phyloP scores from a whole-genome alignment of 2,329 filamentous ascomycete genomes.

The Pseudopyrenochaeta lycopersici region DNA sequence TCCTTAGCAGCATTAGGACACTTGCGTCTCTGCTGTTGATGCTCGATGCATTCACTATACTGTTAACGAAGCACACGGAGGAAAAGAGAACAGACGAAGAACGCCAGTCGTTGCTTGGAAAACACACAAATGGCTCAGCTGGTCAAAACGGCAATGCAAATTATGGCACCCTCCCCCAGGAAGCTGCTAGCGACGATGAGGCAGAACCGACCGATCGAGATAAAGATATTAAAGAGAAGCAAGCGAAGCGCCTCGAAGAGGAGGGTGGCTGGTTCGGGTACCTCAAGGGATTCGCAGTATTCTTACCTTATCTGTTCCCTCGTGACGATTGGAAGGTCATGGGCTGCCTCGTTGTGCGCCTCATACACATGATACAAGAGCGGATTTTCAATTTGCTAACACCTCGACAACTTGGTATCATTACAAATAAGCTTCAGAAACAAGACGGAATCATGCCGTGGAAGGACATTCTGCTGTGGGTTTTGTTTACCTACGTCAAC shows the following conservation, averaged over 20 bases:
- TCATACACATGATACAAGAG: slow-evolving; percentile 71
- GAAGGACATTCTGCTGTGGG: slow-evolving; percentile 62
- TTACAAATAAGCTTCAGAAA: slow-evolving; percentile 73
- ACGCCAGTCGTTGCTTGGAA: slow-evolving; percentile 65
- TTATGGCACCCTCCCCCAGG: slow-evolving; percentile 46
- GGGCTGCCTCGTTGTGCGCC: slow-evolving; percentile 71
- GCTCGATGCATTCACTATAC: slow-evolving; percentile 39
- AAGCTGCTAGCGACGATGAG: slow-evolving; percentile 45
- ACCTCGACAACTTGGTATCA: slow-evolving; percentile 81
- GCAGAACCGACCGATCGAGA: slow-evolving; percentile 61
- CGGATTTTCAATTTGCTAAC: slow-evolving; percentile 80
- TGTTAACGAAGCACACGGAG: slow-evolving; percentile 34
- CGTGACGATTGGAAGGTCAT: slow-evolving; percentile 72
- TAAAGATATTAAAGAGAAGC: slow-evolving; percentile 63
- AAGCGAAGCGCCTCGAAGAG: slow-evolving; percentile 72
- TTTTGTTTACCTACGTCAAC: slow-evolving; percentile 57
- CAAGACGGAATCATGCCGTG: slow-evolving; percentile 57
- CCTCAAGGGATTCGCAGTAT: slow-evolving; percentile 75
- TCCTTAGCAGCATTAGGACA: slow-evolving; percentile 31
- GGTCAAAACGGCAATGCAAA: slow-evolving; percentile 48
- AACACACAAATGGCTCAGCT: slow-evolving; percentile 45
- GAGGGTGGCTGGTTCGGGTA: slow-evolving; percentile 82
- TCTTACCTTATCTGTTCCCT: slow-evolving; percentile 84
- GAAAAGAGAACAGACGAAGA: slow-evolving; percentile 62
- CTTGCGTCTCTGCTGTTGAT: slow-evolving; percentile 34